Evolutionary conservation across 2,329 filamentous ascomycete genomes (phyloP).

Genomic region (Alternaria novae-zelandiae): DNA sequence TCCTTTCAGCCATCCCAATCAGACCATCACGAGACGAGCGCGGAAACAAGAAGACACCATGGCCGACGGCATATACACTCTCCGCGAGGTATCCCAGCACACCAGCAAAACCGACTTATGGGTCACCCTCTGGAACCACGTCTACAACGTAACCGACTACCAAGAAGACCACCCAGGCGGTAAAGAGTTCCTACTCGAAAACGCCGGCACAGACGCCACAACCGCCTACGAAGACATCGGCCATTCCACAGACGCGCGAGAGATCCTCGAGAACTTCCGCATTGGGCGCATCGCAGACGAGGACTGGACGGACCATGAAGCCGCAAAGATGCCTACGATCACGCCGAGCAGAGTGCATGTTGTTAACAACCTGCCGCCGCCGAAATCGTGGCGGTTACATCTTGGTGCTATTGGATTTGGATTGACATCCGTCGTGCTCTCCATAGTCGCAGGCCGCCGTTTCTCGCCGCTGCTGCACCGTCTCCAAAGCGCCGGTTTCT

Average conservation of each 20-base stretch:
- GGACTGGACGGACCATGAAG: conserved; percentile 28
- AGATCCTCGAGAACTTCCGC: conserved; percentile 49
- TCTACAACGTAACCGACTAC: conserved; percentile 67
- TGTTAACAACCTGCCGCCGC: conserved; percentile 19
- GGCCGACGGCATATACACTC: conserved; percentile 18
- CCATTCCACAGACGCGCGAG: conserved; percentile 55
- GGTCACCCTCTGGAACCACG: conserved; percentile 55
- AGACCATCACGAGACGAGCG: too few relatives aligned
- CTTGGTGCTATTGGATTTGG: conserved; percentile 11
- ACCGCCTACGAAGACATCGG: conserved; percentile 53
- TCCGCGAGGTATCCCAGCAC: conserved; percentile 56
- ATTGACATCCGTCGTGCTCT: conserved; percentile 3
- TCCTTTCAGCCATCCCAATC: too few relatives aligned
- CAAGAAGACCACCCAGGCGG: conserved; percentile 63
- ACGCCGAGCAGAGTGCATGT: conserved; percentile 12
- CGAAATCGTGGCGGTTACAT: conserved; percentile 10
- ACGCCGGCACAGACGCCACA: conserved; percentile 54
- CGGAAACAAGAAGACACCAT: too few relatives aligned
- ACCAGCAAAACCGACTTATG: conserved; percentile 57
- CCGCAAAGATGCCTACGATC: conserved; percentile 47
- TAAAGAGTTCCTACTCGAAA: conserved; percentile 49
- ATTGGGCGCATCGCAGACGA: conserved; percentile 33
- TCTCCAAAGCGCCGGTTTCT: conserved; percentile 14
- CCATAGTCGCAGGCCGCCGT: conserved; percentile 8
- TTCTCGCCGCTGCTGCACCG: conserved; percentile 14